Conservation (phyloP, 2,329 filamentous ascomycete species). For the Phialophora macrospora region DNA sequence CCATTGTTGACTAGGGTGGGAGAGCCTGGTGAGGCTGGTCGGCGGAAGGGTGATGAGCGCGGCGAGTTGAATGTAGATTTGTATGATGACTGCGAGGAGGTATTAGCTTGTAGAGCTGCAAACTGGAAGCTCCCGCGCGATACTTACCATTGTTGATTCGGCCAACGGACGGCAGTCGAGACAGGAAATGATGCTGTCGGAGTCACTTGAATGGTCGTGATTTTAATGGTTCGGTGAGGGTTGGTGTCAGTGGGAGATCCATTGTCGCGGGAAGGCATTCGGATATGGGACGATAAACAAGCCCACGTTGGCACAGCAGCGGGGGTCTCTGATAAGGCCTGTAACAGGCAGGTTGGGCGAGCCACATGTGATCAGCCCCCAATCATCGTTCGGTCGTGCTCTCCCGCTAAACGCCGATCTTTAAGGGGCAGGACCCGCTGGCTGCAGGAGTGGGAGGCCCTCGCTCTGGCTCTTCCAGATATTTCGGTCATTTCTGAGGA, state of each 20-base stretch:
- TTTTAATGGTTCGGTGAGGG: not conserved
- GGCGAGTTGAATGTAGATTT: conserved; percentile 64
- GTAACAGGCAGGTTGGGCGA: conserved; percentile 18
- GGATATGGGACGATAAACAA: not conserved
- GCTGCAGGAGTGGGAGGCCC: conserved; percentile 1
- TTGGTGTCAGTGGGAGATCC: not conserved
- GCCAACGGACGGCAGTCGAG: no score
- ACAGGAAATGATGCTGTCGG: not conserved
- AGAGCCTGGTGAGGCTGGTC: conserved; percentile 66
- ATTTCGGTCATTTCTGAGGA: not conserved
- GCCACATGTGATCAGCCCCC: not conserved
- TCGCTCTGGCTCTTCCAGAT: not conserved
- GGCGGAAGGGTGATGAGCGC: conserved; percentile 71
- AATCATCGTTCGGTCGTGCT: conserved; percentile 11
- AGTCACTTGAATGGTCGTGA: not conserved
- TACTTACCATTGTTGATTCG: conserved; percentile 26
- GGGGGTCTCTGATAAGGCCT: not conserved
- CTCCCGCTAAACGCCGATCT: conserved; percentile 9
- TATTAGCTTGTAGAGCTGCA: conserved; percentile 8
- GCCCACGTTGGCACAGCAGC: conserved; percentile 20
- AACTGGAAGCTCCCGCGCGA: not conserved
- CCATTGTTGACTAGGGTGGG: conserved; percentile 60
- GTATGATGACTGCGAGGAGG: conserved; percentile 30
- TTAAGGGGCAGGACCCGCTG: conserved; percentile 6
- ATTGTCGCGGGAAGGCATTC: not conserved